phyloP scores from a whole-genome alignment of 352 stramenopile species.

The Saprolegnia parasitica region DNA sequence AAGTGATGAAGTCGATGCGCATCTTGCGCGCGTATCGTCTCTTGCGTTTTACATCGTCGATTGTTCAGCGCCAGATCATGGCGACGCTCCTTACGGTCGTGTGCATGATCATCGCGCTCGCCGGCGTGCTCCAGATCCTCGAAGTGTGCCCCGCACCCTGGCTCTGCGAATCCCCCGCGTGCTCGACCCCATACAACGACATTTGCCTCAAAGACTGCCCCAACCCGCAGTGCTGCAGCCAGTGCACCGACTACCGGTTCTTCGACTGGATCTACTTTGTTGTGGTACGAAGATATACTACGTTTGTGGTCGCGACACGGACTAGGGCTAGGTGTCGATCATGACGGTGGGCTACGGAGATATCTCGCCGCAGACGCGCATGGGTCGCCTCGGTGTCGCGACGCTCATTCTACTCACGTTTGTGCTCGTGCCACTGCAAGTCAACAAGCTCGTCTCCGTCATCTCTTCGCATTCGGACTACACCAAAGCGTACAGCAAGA shows the following conservation, averaged over 20 bases:
- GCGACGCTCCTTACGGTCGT: constrained; percentile 61
- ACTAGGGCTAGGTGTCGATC: constrained; percentile 46
- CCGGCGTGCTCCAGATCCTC: constrained; percentile 59
- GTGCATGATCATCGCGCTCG: constrained; percentile 63
- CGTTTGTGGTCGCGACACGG: not conserved
- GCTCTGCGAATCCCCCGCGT: not conserved
- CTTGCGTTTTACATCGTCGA: constrained; percentile 67
- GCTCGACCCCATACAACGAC: constrained; percentile 22
- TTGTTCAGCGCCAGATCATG: constrained; percentile 59
- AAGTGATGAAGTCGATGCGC: constrained; percentile 50
- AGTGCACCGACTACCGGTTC: constrained; percentile 58
- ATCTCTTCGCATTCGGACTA: constrained; percentile 80
- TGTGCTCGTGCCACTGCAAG: constrained; percentile 71
- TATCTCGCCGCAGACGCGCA: constrained; percentile 55
- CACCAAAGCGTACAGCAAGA: constrained; percentile 64
- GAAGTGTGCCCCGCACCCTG: constrained; percentile 41
- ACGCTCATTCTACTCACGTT: constrained; percentile 83
- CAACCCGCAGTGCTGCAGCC: constrained; percentile 17
- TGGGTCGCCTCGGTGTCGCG: constrained; percentile 69
- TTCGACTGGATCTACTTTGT: constrained; percentile 79
- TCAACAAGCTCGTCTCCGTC: constrained; percentile 67
- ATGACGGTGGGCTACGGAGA: constrained; percentile 82
- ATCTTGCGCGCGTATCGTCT: constrained; percentile 70
- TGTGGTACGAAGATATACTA: constrained; percentile 35
- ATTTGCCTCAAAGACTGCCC: constrained; percentile 27